Base-by-base conservation (phyloP, 257 asterid species). In the Datura wrightii region DNA sequence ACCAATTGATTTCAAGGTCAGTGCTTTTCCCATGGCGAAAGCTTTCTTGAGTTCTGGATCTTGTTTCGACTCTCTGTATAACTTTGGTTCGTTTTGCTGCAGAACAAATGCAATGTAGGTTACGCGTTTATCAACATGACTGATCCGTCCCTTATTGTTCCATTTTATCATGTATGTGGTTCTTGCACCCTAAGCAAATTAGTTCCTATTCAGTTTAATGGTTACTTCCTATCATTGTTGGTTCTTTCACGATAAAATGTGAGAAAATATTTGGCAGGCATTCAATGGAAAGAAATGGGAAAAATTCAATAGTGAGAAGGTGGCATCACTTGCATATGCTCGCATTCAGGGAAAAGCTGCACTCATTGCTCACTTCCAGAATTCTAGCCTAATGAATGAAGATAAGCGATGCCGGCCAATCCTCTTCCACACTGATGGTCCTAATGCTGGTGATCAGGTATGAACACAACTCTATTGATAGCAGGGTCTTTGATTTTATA, bases 391-490 rank as follows among this genome's bases (percentile, higher is more conserved):
- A 94, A 97, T 97, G 99, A 97, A 94, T 84, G 99, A 97, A 89
- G 99, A 97, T 89, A 97, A 97, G 91, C 91, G 99, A 82, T 97
- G 99, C 84, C 97, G 99, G 60, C 99, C 99, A 60, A 95, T 97
- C 60, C 99, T 97, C 83, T 95, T 97, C 90, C 98, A 94, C 84
- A 94, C 99, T 24, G 98, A 97, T 89, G 99, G 99, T 88, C 99
- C 97, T n/a, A 95, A 97, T 89, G 99, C 99, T 24, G 99, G 99
- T 15, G 99, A 97, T 88, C 99, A 97, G 99, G 99, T 97, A 89
- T 50, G 84, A 10, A 36, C 63, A 53, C 78, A 67, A 62, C n/a
- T 16, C 60, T 41, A 50, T 31, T 31, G 24, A 50, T 31, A 76
- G 62, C 24, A 39, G 31, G n/a, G 81, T 34, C 46, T 13, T 76